These are phyloP conservation scores for Chamaenerion angustifolium DNA, from an alignment of 345 rosid species.

Conservation along the genomic window DNA sequence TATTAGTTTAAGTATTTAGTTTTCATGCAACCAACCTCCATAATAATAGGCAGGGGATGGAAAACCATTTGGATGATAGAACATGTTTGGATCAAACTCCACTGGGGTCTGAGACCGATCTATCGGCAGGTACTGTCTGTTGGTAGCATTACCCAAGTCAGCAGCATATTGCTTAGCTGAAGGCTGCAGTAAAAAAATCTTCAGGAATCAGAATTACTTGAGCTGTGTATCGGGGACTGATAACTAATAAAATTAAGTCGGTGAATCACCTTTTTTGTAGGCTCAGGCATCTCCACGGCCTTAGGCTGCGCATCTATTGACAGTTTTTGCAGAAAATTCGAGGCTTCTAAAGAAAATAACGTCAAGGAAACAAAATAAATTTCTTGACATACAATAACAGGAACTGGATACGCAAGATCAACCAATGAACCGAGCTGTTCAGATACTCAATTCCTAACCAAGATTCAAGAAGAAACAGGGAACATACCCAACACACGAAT, in stretches of 20 bases:
- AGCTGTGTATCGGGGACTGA: too few relatives aligned
- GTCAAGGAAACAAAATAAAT: constrained; percentile 13
- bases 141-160: constrained; percentile 13
- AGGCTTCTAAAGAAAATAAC: constrained; percentile 13
- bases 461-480: too few relatives aligned
- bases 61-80: constrained; percentile 24
- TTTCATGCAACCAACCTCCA: constrained; percentile 22
- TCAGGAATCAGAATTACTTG: too few relatives aligned
- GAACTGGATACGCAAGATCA: background rate
- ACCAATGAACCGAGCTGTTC: background rate
- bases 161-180: constrained; percentile 21
- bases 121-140: constrained; percentile 20
- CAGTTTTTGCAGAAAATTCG: constrained; percentile 27
- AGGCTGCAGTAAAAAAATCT: constrained; percentile 8
- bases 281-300: constrained; percentile 22
- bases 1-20: too few relatives aligned
- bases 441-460: background rate
- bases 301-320: constrained; percentile 19
- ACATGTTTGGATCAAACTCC: constrained; percentile 24
- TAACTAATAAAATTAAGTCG: background rate
- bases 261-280: constrained; percentile 18
- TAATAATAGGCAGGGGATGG: constrained; percentile 20
- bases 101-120: constrained; percentile 24
- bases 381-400: too few relatives aligned
- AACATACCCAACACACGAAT: too few relatives aligned